phyloP scores from a whole-genome alignment of 306 rosid genomes.

The Begonia fuchsioides region DNA sequence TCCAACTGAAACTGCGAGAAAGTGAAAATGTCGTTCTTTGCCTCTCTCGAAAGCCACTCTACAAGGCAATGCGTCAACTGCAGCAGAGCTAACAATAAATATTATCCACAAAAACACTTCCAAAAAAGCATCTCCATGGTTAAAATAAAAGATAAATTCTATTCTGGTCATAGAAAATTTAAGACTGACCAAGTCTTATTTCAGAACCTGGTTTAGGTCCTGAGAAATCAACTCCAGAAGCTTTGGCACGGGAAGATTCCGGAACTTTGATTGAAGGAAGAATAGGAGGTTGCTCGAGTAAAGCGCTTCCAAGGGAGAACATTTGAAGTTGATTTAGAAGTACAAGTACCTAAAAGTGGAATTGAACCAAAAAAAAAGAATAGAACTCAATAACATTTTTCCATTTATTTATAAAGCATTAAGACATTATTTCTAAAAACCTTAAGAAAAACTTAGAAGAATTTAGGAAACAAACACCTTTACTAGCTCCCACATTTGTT shows the following conservation, averaged over 20 bases:
- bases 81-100: conserved; percentile 16
- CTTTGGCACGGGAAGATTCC: conserved; percentile 33
- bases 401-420: neutral
- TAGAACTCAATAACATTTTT: neutral
- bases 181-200: conserved; percentile 65
- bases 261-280: conserved; percentile 34
- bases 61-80: conserved; percentile 77
- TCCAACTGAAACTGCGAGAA: conserved; percentile 58
- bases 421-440: neutral
- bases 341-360: conserved; percentile 71
- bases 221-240: conserved; percentile 42
- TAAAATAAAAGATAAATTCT: neutral
- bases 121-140: too few species aligned
- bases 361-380: neutral
- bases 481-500: conserved; percentile 73
- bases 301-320: conserved; percentile 62
- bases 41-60: conserved; percentile 91
- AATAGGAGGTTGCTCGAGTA: conserved; percentile 67
- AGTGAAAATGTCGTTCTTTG: conserved; percentile 56
- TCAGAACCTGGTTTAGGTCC: conserved; percentile 70
- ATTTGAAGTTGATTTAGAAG: conserved; percentile 75
- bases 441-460: neutral
- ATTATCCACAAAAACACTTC: conserved; percentile 7
- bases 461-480: conserved; percentile 40
- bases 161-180: neutral